Conservation (phyloP, 176 grass and related monocot species). For the Oryza longistaminata region DNA sequence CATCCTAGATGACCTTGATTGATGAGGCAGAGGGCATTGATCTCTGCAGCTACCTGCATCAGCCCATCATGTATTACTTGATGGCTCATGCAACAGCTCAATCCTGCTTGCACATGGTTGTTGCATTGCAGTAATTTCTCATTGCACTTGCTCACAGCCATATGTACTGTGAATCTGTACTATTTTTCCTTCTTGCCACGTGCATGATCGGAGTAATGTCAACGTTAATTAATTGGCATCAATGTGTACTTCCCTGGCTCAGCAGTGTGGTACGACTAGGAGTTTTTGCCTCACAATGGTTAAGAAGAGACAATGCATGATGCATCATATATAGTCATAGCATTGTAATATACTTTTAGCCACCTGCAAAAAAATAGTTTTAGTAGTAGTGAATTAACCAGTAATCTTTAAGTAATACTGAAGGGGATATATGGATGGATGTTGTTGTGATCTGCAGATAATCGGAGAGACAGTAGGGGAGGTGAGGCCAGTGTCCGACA, state of each 20-base stretch:
- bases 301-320: not conserved
- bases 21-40: not conserved
- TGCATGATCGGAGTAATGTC: not conserved
- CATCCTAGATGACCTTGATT: not conserved
- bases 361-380: no score
- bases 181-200: not conserved
- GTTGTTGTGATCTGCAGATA: constrained; percentile 40
- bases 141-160: not conserved
- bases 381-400: no score
- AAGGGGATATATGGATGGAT: not conserved
- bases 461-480: constrained; percentile 62
- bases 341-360: not conserved
- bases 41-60: not conserved
- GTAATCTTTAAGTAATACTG: not conserved
- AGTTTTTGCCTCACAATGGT: not conserved
- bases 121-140: no score
- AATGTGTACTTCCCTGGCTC: no score
- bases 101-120: not conserved
- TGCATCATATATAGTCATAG: not conserved
- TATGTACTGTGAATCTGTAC: not conserved
- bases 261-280: no score
- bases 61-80: not conserved
- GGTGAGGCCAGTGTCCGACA: constrained; percentile 61
- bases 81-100: not conserved
- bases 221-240: not conserved